Base-by-base conservation (phyloP, 148 eudicot genomes). In the Fagopyrum homotropicum region DNA sequence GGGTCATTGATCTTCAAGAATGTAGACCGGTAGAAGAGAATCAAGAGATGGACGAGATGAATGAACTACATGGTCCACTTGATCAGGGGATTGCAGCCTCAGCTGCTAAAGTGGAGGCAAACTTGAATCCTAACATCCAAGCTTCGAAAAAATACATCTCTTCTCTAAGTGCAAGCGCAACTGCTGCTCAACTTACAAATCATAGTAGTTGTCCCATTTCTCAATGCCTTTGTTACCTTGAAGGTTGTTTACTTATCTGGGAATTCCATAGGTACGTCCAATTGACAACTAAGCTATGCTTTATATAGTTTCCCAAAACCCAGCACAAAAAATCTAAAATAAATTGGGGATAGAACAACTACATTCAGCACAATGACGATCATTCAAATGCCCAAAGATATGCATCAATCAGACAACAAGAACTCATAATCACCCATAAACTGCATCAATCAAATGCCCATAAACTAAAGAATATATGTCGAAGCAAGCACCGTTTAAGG, bases 161-260 rank as follows among this genome's bases (percentile, higher is more conserved):
- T 82, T 91, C 97, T 60, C 70, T 94, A 80, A 86, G 80, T 84
- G 85, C 92, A 61, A 55, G 82, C 35, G 82, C 92, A 66, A 86
- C 91, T 43, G 55, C 89, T 61, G 97, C 89, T 70, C 96, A 92
- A 76, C 82, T 92, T 80, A 85, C 88, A 77, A 92, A 95, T 80
- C 92, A 89, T 86, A 97, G 92, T 81, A 79, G 91, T 84, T 72
- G 84, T 95, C 73, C 98, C 98, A 43, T 86, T 90, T 66, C 89
- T 95, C 74, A 87, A 92, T 79, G 93, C 98, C 70, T 94, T 90
- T 86, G 89, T 81, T 19, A 84, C 92, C 89, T 84, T 95, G 63
- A 89, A 86, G 89, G 88, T 84, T 14, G 86, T 95, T 17, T 90
- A 92, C 81, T 83, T 95, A 72, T 92, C 97, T 10, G 98, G 97